Evolutionary conservation across 768 basidiomycete genomes (phyloP), one percentile per base, ranked within the genome.

Genomic region (Mycena capillaripes): DNA sequence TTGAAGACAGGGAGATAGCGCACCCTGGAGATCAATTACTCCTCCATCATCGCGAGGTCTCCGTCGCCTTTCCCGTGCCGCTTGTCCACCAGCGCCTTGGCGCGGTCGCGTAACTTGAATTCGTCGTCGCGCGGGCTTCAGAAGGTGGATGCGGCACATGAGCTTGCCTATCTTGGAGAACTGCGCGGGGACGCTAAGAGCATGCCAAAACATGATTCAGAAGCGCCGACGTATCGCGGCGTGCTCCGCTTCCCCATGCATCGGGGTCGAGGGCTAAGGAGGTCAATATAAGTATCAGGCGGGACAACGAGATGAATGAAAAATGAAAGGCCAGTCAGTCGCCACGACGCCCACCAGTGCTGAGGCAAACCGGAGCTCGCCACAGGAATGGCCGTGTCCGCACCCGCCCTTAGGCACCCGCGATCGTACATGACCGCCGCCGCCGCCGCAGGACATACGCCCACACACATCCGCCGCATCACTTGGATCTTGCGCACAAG

Each of bases 111-210:
- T 85, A 96, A 93, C 71, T 91, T 86, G 86, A 90, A 86, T 48
- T 86, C 83, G 0, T 73, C 89, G 77, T 95, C 91, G 56, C 89
- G 84, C 5, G 94, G 93, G 81, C 3, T 81, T 50, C 8, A 94
- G 86, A 6, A 87, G 85, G 27, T 91, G 85, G 76, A 97, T 94
- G 81, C 95, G 94, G 76, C 94, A 93, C 93, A 97, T 95, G 30
- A 97, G 95, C 84, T 93, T 93, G 81, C 90, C 91, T 72, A 94
- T 93, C 81, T 95, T 94, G 55, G 94, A 95, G 83, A 90, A 91
- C 91, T 94, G 78, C 62, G 75, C 71, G 75, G 10, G 60, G 6
- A 6, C 4, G 32, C 25, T 9, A 4, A 11, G 17, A 3, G 53
- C 12, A 19, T 7, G 30, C 27, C 32, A 32, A 30, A 32, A 17